Base-by-base conservation (phyloP, 345 rosid species). In the Bretschneidera sinensis region DNA sequence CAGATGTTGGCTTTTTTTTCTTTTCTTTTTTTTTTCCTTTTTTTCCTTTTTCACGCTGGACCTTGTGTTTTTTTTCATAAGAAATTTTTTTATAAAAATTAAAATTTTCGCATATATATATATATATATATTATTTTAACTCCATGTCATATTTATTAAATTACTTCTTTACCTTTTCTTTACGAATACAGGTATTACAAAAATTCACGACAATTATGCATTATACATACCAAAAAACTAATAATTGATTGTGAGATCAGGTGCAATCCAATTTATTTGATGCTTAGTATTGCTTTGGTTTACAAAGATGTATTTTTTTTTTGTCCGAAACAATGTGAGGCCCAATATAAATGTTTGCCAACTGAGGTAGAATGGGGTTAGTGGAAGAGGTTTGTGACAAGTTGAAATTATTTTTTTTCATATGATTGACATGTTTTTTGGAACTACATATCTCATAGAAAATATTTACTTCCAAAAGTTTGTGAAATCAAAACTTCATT, bases 331-430 rank as follows among this genome's bases (percentile, higher is more conserved):
- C 24, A 54, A 22, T 9, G 6, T 17, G 39, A 63, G 2, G 8
- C 21, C 7, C 24, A 39, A 17, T 63, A 63, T 18, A 54, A 53
- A 19, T 18, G 18, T 43, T 24, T 53, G 18, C 53, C 53, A 17
- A 35, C 1, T 22, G 15, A 54, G 18, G 25, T 0, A 0, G 24
- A 63, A 10, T 63, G 60, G 25, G 59, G 54, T 7, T 53, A 1
- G 67, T 11, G 17, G 22, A 9, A 23, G 57, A 64, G 20, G 11
- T 64, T 3, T 59, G 20, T 71, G 52, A 47, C 1, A 64, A 18
- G 11, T 6, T 64, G 21, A 1, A 53, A 49, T 17, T 47, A 0
- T 64, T 64, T 48, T 4, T 51, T 64, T 2, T 1, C n/a, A n/a
- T 0, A 14, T 19, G 0, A 48, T 53, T 15, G 1, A 53, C 2